Evolutionary conservation across 352 stramenopile genomes (phyloP).

Genomic region (Pythium sp.): DNA sequence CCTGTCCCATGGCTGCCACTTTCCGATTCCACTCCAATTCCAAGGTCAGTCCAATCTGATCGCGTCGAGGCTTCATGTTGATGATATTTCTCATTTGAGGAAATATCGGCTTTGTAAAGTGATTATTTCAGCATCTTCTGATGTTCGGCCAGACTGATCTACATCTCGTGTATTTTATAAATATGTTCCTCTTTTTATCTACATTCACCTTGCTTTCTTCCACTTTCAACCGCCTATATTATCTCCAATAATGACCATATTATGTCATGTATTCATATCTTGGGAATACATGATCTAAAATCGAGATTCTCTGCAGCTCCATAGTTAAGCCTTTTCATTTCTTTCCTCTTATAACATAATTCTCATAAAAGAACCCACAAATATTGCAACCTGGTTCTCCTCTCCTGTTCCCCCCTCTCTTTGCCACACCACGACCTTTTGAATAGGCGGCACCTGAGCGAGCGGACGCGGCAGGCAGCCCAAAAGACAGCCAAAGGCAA

Average conservation of each 20-base stretch:
- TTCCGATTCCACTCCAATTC: too few species aligned
- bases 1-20: too few species aligned
- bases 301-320: background rate
- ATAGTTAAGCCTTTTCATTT: too few species aligned
- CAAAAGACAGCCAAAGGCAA: background rate
- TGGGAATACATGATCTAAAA: background rate
- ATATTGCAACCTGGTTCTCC: background rate
- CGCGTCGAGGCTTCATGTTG: too few species aligned
- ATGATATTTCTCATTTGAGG: too few species aligned
- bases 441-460: slow-evolving; percentile 1
- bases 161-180: too few species aligned
- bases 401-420: background rate
- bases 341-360: background rate
- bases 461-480: background rate
- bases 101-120: too few species aligned
- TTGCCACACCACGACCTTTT: background rate
- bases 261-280: background rate
- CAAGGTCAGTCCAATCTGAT: too few species aligned
- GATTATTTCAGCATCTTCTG: too few species aligned
- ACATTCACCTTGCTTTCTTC: background rate
- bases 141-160: too few species aligned
- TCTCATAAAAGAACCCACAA: background rate
- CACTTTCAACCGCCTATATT: background rate
- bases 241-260: background rate
- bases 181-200: too few species aligned